These are phyloP conservation scores for Lactifluus echinatus DNA, from an alignment of 768 basidiomycete genomes.

Conservation along the genomic window DNA sequence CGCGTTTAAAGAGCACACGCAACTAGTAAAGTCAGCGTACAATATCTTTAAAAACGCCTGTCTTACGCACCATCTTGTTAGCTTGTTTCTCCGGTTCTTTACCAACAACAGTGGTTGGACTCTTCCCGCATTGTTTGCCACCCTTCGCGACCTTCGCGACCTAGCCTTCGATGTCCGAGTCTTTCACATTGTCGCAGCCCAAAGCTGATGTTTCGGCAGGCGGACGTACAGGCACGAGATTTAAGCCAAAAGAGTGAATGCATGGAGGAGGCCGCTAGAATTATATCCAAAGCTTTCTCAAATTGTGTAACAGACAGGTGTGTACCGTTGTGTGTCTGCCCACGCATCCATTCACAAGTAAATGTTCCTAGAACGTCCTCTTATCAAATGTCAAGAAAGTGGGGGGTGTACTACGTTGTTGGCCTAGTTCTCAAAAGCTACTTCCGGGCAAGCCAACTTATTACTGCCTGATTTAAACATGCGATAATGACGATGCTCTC, in stretches of 20 bases:
- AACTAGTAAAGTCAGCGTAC: conserved; percentile 60
- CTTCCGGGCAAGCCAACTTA: conserved; percentile 59
- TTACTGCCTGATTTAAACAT: neutral
- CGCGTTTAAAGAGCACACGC: conserved; percentile 75
- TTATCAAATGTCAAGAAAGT: conserved; percentile 66
- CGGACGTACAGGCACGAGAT: conserved; percentile 25
- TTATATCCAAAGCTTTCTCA: conserved; percentile 84
- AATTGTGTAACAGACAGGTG: conserved; percentile 81
- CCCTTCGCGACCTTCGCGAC: conserved; percentile 73
- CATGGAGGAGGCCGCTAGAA: conserved; percentile 82
- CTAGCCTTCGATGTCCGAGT: conserved; percentile 69
- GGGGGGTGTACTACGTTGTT: conserved; percentile 91
- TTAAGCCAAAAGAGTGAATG: conserved; percentile 51
- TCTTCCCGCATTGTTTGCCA: conserved; percentile 71
- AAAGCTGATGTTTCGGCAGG: neutral
- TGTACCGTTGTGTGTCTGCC: conserved; percentile 13
- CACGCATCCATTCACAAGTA: neutral
- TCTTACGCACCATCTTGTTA: conserved; percentile 24
- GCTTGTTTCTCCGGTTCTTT: conserved; percentile 72
- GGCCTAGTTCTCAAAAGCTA: conserved; percentile 89
- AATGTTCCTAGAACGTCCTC: conserved; percentile 48
- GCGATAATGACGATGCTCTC: neutral
- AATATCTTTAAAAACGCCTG: neutral
- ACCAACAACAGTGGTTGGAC: conserved; percentile 82
- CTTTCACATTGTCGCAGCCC: neutral